Conservation (phyloP, 2,329 filamentous ascomycete genomes). For the Fusarium robinianum region DNA sequence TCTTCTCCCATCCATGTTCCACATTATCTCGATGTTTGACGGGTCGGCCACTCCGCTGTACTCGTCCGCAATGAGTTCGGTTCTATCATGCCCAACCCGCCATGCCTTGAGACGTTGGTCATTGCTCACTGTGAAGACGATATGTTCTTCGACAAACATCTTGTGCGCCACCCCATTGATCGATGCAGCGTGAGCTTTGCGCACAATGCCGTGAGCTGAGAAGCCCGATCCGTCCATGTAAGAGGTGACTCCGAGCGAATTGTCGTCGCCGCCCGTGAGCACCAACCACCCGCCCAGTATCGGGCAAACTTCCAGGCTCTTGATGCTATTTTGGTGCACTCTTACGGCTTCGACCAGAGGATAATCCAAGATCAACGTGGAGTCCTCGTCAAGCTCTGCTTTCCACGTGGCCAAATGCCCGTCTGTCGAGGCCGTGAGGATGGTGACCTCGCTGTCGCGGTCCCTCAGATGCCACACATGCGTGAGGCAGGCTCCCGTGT, state of each 20-base stretch:
- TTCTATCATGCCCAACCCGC: constrained; percentile 41
- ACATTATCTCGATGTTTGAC: constrained; percentile 54
- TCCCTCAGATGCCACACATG: constrained; percentile 56
- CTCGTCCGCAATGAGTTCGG: constrained; percentile 52
- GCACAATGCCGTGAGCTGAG: constrained; percentile 34
- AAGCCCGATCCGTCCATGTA: constrained; percentile 35
- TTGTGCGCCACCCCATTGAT: constrained; percentile 62
- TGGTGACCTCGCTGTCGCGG: constrained; percentile 37
- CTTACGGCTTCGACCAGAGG: constrained; percentile 42
- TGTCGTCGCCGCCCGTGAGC: constrained; percentile 86
- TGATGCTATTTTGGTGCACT: constrained; percentile 83
- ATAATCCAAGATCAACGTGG: constrained; percentile 29
- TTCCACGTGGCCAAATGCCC: constrained; percentile 62
- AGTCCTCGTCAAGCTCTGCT: constrained; percentile 18
- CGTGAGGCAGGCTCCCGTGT: constrained; percentile 77
- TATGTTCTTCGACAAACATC: constrained; percentile 21
- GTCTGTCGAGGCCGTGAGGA: constrained; percentile 80
- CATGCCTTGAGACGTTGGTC: constrained; percentile 65
- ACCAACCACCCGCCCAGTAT: constrained; percentile 52
- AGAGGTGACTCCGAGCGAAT: constrained; percentile 67
- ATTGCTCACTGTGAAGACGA: constrained; percentile 57
- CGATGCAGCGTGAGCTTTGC: constrained; percentile 70
- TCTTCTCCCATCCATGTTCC: neutral
- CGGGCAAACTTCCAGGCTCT: constrained; percentile 57
- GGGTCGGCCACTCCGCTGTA: constrained; percentile 66